Evolutionary conservation across 805 yeast genomes (phyloP).

Genomic region (Yarrowia deformans): DNA sequence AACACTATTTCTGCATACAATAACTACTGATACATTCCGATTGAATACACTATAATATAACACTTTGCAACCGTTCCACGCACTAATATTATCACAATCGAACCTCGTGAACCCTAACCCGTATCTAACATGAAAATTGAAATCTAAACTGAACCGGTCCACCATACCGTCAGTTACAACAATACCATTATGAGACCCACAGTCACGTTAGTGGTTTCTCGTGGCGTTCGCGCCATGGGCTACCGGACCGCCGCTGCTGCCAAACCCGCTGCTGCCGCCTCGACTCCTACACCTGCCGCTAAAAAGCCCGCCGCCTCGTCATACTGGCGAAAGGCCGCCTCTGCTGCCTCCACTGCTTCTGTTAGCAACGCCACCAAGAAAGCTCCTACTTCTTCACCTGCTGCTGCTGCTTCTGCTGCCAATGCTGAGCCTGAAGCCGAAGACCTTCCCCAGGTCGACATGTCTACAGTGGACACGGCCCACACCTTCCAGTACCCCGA

Average conservation of each 20-base stretch:
- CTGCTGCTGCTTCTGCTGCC: background rate
- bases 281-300: background rate
- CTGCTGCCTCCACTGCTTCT: slow-evolving; percentile 22
- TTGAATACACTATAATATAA: too few species aligned
- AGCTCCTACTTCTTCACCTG: background rate
- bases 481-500: slow-evolving; percentile 10
- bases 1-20: too few species aligned
- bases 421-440: background rate
- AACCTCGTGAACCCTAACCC: slow-evolving; percentile 10
- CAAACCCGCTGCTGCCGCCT: slow-evolving; percentile 2
- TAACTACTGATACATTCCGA: too few species aligned
- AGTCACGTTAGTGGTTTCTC: background rate
- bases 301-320: slow-evolving; percentile 15
- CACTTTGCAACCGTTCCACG: too few species aligned
- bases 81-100: too few species aligned
- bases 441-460: slow-evolving; percentile 1
- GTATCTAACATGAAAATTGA: slow-evolving; percentile 16
- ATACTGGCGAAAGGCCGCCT: slow-evolving; percentile 28
- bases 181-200: slow-evolving; percentile 20
- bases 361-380: slow-evolving; percentile 20
- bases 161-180: background rate
- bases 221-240: slow-evolving; percentile 2
- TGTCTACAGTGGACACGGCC: slow-evolving; percentile 1
- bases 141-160: background rate
- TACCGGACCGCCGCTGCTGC: slow-evolving; percentile 22